phyloP scores from a whole-genome alignment of 140 eudicot species.

The Cichorium intybus region DNA sequence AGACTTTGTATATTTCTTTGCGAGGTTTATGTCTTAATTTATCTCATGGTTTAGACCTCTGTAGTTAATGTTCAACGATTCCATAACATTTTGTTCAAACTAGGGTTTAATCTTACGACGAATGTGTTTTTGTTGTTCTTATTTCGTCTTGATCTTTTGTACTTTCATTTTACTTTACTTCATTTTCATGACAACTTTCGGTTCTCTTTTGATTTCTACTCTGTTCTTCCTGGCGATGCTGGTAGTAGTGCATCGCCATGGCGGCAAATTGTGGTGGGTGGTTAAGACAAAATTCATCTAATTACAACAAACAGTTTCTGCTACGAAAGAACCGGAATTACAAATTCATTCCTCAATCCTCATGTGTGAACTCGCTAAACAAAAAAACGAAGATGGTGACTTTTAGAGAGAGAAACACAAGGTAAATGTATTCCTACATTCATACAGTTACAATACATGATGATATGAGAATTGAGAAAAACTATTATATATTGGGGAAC shows the following conservation, averaged over 20 bases:
- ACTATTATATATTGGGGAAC: not conserved
- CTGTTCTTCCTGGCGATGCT: not conserved
- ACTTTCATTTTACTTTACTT: not conserved
- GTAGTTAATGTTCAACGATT: not conserved
- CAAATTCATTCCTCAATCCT: constrained; percentile 2
- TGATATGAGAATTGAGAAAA: no score
- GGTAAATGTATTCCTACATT: constrained; percentile 1
- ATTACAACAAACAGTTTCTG: not conserved
- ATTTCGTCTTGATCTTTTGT: not conserved
- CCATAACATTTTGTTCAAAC: not conserved
- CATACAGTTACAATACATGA: no score
- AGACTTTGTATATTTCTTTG: not conserved
- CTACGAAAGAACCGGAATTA: not conserved
- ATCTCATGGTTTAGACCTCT: not conserved
- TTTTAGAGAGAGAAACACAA: constrained; percentile 1
- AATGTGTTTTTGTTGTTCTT: not conserved
- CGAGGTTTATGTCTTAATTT: not conserved
- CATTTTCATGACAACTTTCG: not conserved
- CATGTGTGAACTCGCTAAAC: not conserved
- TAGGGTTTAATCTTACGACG: not conserved
- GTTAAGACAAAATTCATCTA: not conserved
- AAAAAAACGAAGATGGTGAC: constrained; percentile 18
- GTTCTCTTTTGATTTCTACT: not conserved
- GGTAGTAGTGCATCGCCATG: not conserved
- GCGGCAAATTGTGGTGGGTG: not conserved